These are phyloP conservation scores for Tetrapisispora arboricola DNA, from an alignment of 805 yeast genomes.

Conservation along the genomic window DNA sequence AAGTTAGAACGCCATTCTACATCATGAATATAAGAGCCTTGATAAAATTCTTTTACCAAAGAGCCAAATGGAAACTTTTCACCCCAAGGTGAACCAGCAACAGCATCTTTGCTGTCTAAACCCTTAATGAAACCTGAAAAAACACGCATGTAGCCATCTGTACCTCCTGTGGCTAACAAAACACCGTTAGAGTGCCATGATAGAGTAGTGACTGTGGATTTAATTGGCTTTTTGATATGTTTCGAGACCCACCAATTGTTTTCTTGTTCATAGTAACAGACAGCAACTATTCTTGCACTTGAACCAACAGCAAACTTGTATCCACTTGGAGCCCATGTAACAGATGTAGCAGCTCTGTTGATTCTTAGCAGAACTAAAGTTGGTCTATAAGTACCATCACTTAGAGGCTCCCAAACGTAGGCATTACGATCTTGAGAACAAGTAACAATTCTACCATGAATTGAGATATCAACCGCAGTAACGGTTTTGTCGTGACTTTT, in stretches of 20 bases:
- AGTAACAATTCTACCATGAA: constrained; percentile 84
- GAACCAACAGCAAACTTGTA: constrained; percentile 94
- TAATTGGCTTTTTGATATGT: constrained; percentile 91
- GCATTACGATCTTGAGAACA: constrained; percentile 98
- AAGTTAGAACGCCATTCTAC: constrained; percentile 77
- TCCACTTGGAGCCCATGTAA: constrained; percentile 94
- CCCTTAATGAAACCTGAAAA: constrained; percentile 85
- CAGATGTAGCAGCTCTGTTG: constrained; percentile 90
- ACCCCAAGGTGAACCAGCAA: constrained; percentile 74
- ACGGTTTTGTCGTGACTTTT: constrained; percentile 87
- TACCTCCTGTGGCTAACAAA: constrained; percentile 78
- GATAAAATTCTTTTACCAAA: constrained; percentile 34
- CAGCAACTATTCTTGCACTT: constrained; percentile 87
- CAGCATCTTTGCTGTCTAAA: constrained; percentile 52
- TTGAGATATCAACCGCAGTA: constrained; percentile 86
- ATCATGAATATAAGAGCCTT: constrained; percentile 87
- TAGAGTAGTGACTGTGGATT: constrained; percentile 71
- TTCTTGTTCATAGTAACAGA: constrained; percentile 90
- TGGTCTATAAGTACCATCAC: constrained; percentile 60
- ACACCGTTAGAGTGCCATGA: constrained; percentile 94
- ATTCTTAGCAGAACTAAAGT: constrained; percentile 87
- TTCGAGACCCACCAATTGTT: constrained; percentile 99
- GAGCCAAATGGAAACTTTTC: constrained; percentile 92
- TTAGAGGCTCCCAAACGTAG: constrained; percentile 80
- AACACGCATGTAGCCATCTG: constrained; percentile 87